Conservation (phyloP, 169 alveolate genomes). For the Eimeria zaria region DNA sequence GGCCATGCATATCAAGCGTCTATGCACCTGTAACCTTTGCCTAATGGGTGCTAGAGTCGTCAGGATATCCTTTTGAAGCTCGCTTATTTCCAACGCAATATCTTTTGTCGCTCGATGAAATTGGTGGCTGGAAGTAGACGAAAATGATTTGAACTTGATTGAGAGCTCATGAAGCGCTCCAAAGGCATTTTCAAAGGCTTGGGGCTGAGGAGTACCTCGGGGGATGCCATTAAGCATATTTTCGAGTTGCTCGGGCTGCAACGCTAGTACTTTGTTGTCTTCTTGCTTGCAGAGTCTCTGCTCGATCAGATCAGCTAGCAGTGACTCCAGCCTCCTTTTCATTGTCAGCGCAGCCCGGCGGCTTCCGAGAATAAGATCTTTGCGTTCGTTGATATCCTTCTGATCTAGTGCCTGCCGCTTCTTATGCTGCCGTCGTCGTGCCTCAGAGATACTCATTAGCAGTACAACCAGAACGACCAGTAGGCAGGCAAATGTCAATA, state of each 20-base stretch:
- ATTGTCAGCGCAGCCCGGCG: neutral
- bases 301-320: constrained; percentile 64
- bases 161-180: constrained; percentile 59
- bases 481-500: constrained; percentile 60
- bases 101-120: constrained; percentile 23
- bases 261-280: constrained; percentile 36
- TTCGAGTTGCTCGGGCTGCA: constrained; percentile 54
- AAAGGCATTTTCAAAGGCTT: constrained; percentile 70
- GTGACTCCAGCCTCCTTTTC: constrained; percentile 57
- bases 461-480: constrained; percentile 26
- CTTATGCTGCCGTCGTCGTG: constrained; percentile 51
- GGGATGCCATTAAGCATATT: constrained; percentile 34
- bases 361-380: constrained; percentile 53
- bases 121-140: constrained; percentile 23
- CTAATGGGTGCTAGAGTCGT: constrained; percentile 22
- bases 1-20: neutral
- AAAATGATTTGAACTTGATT: constrained; percentile 40
- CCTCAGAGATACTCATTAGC: constrained; percentile 54
- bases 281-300: constrained; percentile 63
- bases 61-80: constrained; percentile 47
- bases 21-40: constrained; percentile 45
- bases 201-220: constrained; percentile 65
- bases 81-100: constrained; percentile 47
- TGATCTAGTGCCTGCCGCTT: constrained; percentile 60
- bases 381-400: constrained; percentile 25